phyloP scores from a whole-genome alignment of 495 filamentous ascomycete species.

The Cairneyella variabilis region DNA sequence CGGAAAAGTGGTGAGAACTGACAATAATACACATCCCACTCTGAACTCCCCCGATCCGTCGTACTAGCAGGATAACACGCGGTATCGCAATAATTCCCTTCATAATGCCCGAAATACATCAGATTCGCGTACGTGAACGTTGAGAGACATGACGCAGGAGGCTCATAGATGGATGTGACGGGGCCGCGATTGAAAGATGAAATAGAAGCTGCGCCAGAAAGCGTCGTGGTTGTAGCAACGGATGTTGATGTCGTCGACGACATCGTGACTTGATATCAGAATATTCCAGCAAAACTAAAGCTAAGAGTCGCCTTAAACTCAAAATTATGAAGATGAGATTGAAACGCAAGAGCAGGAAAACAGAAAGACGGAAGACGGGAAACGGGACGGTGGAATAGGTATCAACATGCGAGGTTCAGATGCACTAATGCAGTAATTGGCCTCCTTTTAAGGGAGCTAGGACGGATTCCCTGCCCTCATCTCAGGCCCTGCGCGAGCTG shows the following conservation, averaged over 20 bases:
- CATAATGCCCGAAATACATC: slow-evolving; percentile 5
- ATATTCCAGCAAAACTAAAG: not conserved
- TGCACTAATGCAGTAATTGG: no score
- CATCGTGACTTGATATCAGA: not conserved
- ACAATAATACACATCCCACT: slow-evolving; percentile 7
- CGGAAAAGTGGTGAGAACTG: no score
- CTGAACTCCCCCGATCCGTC: not conserved
- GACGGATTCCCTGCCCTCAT: no score
- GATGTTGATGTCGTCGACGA: not conserved
- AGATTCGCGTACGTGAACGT: not conserved
- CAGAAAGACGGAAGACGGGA: not conserved
- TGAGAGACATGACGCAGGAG: slow-evolving; percentile 7
- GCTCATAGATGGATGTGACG: not conserved
- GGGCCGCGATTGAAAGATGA: slow-evolving; percentile 4
- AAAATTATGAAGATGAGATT: no score
- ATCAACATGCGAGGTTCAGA: not conserved
- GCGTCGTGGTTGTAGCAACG: not conserved
- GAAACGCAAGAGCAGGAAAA: not conserved
- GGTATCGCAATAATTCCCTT: not conserved
- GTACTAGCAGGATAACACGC: slow-evolving; percentile 7
- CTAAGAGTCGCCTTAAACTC: no score
- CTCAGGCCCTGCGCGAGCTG: no score
- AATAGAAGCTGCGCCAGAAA: not conserved
- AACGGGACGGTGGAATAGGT: not conserved
- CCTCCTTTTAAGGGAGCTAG: not conserved